Conservation (phyloP, 2,329 filamentous ascomycete species). For the Podosphaera aphanis region DNA sequence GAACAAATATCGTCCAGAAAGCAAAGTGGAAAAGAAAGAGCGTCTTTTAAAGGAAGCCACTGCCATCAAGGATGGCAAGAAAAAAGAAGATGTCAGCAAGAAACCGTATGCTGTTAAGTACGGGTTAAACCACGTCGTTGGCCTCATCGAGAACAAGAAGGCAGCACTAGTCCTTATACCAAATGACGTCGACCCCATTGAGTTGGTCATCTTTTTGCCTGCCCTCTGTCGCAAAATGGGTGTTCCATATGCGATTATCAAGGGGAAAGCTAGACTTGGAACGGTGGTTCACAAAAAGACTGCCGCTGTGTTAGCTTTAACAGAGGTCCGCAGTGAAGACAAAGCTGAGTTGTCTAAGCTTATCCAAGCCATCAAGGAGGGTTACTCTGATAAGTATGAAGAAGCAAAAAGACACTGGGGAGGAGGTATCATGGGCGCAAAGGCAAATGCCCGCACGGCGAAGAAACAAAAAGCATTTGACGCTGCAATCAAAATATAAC, state of each 20-base stretch:
- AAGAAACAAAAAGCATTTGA: constrained; percentile 69
- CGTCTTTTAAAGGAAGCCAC: constrained; percentile 94
- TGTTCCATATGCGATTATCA: constrained; percentile 95
- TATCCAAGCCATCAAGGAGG: constrained; percentile 88
- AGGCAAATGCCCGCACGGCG: constrained; percentile 53
- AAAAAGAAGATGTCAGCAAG: constrained; percentile 99
- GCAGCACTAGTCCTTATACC: constrained; percentile 91
- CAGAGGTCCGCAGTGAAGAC: constrained; percentile 94
- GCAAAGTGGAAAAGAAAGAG: constrained; percentile 99
- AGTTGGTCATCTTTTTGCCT: constrained; percentile 96
- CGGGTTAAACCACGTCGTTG: constrained; percentile 97
- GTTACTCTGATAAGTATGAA: constrained; percentile 90
- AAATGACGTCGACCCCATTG: constrained; percentile 98
- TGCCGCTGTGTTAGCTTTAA: constrained; percentile 81
- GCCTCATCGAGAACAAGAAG: constrained; percentile 99
- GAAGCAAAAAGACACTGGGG: constrained; percentile 84
- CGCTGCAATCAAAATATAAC: constrained; percentile 91
- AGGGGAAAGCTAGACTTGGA: constrained; percentile 98
- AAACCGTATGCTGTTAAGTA: constrained; percentile 99
- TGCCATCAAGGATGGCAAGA: constrained; percentile 95
- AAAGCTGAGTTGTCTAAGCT: constrained; percentile 97
- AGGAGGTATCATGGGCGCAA: constrained; percentile 97
- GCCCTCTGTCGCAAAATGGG: constrained; percentile 99
- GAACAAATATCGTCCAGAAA: constrained; percentile 99
- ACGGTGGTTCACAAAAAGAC: constrained; percentile 99